A percentile compares a stretch with the other conserved stretches of the same genome.
phyloP scores from a whole-genome alignment of 305 asterid genomes.

The Fraxinus greggii region DNA sequence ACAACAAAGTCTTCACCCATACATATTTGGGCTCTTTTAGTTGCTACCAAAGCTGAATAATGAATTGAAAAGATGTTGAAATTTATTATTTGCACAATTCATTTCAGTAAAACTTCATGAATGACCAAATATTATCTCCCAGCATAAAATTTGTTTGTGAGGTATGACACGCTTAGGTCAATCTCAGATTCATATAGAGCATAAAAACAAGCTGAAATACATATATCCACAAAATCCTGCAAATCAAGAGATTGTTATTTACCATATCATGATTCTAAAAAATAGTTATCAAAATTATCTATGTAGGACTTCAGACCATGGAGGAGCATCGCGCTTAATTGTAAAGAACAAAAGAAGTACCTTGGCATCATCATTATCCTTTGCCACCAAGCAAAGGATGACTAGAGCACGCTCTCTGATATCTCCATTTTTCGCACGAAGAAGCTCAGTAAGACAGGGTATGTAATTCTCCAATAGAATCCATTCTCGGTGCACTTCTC shows the following conservation, averaged over 20 bases:
- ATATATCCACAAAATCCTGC: background rate
- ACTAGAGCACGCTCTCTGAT: slow-evolving; percentile 48
- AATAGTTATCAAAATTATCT: background rate
- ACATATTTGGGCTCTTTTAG: background rate
- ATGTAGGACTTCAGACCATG: background rate
- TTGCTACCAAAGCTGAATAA: background rate
- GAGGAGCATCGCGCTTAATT: background rate
- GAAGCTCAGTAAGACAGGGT: slow-evolving; percentile 48
- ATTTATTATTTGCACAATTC: background rate
- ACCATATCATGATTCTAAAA: background rate
- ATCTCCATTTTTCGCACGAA: slow-evolving; percentile 42
- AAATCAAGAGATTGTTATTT: background rate
- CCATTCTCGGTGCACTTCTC: slow-evolving; percentile 67
- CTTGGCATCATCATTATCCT: slow-evolving; percentile 59
- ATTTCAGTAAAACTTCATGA: background rate
- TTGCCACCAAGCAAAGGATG: slow-evolving; percentile 53
- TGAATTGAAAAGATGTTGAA: background rate
- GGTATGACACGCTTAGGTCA: background rate
- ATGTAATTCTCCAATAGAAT: slow-evolving; percentile 57
- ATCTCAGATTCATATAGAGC: background rate
- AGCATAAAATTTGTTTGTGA: background rate
- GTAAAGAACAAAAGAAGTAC: slow-evolving; percentile 27
- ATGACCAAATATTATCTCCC: background rate
- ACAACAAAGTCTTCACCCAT: background rate
- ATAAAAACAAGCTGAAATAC: background rate